Percentiles rank a stretch among this genome's conserved stretches.
These are phyloP conservation scores for Candida adriatica DNA, from an alignment of 805 yeast genomes.

Conservation along the genomic window DNA sequence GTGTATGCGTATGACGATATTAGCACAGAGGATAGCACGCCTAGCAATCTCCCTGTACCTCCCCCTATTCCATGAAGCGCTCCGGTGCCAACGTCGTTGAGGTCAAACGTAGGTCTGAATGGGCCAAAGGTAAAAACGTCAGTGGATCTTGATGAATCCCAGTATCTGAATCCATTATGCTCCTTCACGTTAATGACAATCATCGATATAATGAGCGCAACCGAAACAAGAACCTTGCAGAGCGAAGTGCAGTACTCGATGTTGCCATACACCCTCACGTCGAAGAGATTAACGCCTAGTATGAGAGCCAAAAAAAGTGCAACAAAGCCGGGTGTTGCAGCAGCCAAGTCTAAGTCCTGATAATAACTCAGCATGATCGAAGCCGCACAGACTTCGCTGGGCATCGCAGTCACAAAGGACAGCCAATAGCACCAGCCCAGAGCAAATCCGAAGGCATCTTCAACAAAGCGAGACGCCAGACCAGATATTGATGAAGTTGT, in stretches of 20 bases:
- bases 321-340: slow-evolving; percentile 56
- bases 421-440: slow-evolving; percentile 71
- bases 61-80: slow-evolving; percentile 54
- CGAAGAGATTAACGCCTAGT: slow-evolving; percentile 49
- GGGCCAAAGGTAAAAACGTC: slow-evolving; percentile 51
- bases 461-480: slow-evolving; percentile 65
- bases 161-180: slow-evolving; percentile 60
- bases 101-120: slow-evolving; percentile 66
- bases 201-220: slow-evolving; percentile 55
- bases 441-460: slow-evolving; percentile 72
- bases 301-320: slow-evolving; percentile 46
- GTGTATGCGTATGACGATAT: slow-evolving; percentile 71
- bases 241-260: slow-evolving; percentile 59
- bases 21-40: slow-evolving; percentile 52
- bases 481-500: slow-evolving; percentile 77
- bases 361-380: slow-evolving; percentile 70
- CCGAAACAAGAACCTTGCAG: slow-evolving; percentile 45
- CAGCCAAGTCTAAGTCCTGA: slow-evolving; percentile 41
- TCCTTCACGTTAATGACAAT: slow-evolving; percentile 47
- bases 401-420: slow-evolving; percentile 64
- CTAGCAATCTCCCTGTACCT: slow-evolving; percentile 49
- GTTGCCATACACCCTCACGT: slow-evolving; percentile 70
- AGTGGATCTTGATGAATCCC: slow-evolving; percentile 52
- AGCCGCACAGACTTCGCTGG: slow-evolving; percentile 77
- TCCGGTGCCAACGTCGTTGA: slow-evolving; percentile 53